A percentile compares a stretch with the other conserved stretches of the same genome.
Conservation (phyloP, 176 grass and related monocot genomes). For the Otatea glauca region DNA sequence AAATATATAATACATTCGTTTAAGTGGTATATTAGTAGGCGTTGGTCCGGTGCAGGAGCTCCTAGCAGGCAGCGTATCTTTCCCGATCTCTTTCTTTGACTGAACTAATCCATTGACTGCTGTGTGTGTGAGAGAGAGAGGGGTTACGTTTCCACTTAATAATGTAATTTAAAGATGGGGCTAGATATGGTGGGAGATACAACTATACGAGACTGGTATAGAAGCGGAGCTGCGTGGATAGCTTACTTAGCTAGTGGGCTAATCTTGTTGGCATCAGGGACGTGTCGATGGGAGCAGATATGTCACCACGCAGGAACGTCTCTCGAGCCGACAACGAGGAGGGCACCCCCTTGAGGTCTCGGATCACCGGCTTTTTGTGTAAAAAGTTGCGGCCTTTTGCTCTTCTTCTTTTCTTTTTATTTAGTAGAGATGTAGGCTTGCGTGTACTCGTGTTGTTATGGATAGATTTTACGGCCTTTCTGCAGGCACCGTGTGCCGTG, state of each 20-base stretch:
- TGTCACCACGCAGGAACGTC: background rate
- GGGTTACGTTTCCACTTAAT: background rate
- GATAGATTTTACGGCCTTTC: background rate
- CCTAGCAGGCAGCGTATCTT: conserved; percentile 35
- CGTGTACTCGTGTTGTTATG: background rate
- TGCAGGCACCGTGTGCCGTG: too few species aligned
- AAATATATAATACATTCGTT: too few species aligned
- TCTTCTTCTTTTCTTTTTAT: background rate
- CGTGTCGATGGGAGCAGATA: conserved; percentile 30
- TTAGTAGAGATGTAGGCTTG: background rate
- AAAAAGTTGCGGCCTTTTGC: background rate
- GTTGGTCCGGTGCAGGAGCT: background rate
- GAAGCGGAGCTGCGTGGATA: background rate
- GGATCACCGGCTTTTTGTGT: background rate
- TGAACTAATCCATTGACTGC: background rate
- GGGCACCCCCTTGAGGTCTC: background rate
- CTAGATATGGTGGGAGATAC: conserved; percentile 35
- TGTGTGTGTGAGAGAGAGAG: too few species aligned
- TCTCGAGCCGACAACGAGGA: conserved; percentile 13
- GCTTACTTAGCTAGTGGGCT: background rate
- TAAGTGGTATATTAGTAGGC: too few species aligned
- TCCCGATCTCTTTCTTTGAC: conserved; percentile 7
- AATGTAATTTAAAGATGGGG: conserved; percentile 3
- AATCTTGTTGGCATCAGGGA: conserved; percentile 1
- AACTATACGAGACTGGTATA: conserved; percentile 34